Evolutionary conservation across 2,329 filamentous ascomycete species (phyloP).

Genomic region (Sporothrix luriei): DNA sequence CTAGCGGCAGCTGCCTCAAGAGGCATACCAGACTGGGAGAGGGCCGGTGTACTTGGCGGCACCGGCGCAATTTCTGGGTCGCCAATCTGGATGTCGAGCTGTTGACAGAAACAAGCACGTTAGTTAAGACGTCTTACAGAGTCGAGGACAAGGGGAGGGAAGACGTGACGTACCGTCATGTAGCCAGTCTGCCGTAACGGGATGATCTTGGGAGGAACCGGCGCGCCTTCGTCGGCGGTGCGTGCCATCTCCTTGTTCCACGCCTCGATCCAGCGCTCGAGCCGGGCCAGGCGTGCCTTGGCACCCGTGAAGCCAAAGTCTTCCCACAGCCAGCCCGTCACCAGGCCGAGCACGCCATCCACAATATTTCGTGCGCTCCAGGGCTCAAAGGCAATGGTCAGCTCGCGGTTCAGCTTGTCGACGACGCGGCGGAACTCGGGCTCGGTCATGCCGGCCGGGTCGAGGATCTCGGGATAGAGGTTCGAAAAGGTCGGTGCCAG

Average conservation of each 20-base stretch:
- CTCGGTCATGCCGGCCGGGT: conserved; percentile 78
- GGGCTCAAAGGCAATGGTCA: conserved; percentile 78
- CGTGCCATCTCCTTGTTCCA: conserved; percentile 76
- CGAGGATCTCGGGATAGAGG: conserved; percentile 92
- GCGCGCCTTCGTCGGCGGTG: conserved; percentile 32
- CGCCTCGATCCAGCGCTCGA: conserved; percentile 81
- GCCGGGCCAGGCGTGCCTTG: conserved; percentile 67
- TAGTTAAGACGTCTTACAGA: neutral
- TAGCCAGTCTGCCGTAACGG: conserved; percentile 38
- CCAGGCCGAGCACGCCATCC: conserved; percentile 74
- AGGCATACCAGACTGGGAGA: conserved; percentile 30
- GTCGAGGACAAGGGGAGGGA: neutral
- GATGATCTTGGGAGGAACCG: conserved; percentile 37
- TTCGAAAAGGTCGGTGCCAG: conserved; percentile 92
- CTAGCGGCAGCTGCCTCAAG: conserved; percentile 16
- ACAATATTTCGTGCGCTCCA: conserved; percentile 75
- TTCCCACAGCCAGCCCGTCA: conserved; percentile 95
- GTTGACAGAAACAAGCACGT: neutral
- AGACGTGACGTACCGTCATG: conserved; percentile 37
- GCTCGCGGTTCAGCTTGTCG: conserved; percentile 75
- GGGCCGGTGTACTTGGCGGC: conserved; percentile 35
- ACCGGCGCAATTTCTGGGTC: conserved; percentile 38
- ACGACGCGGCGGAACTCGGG: conserved; percentile 83
- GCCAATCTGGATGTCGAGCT: conserved; percentile 39
- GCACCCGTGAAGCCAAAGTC: conserved; percentile 76